Evolutionary conservation across 2,329 filamentous ascomycete genomes (phyloP), one percentile per base, ranked within the genome.

Genomic region (Phaeosphaeria sp.): DNA sequence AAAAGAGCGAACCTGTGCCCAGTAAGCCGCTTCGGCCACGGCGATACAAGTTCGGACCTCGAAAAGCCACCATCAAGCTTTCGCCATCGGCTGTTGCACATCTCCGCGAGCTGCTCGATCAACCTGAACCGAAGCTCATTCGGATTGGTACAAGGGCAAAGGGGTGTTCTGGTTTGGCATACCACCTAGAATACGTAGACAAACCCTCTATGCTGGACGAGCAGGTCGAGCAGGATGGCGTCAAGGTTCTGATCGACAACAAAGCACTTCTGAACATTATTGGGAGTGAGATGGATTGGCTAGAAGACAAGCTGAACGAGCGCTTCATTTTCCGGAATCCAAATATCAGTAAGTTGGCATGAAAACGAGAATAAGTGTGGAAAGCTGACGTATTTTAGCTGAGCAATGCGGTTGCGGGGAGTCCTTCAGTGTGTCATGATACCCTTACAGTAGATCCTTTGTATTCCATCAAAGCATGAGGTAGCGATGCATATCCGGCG

Each of bases 221-320:
- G 78, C 84, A 89, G 51, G 92, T 99, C 1, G 93, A 96, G 74
- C 95, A 99, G 76, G 95, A 98, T 71, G 95, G 94, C 0, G 94
- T 99, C 56, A 94, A 91, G 79, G 94, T 99, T 33, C 78, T 98
- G 75, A 95, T 99, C 56, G 95, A 99, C 78, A 96, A 92, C 83
- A 98, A 97, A 82, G 95, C 95, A 43, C 81, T 99, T 50, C 93
- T 99, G 76, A 98, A 94, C 78, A 98, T 99, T 53, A 97, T 99
- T 69, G 95, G 95, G 5, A 97, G 91, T 73, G 94, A 98, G 80
- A 99, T 99, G 95, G 95, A 99, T 74, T 99, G 94, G 93, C 85
- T 94, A 11, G 93, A 98, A 79, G 95, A 98, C 71, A 97, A 96
- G 81, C 81, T 99, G 64, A 96, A 90, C 76, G 87, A 93, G 78